phyloP scores from a whole-genome alignment of 2,329 filamentous ascomycete genomes.

The Fusarium domesticum region DNA sequence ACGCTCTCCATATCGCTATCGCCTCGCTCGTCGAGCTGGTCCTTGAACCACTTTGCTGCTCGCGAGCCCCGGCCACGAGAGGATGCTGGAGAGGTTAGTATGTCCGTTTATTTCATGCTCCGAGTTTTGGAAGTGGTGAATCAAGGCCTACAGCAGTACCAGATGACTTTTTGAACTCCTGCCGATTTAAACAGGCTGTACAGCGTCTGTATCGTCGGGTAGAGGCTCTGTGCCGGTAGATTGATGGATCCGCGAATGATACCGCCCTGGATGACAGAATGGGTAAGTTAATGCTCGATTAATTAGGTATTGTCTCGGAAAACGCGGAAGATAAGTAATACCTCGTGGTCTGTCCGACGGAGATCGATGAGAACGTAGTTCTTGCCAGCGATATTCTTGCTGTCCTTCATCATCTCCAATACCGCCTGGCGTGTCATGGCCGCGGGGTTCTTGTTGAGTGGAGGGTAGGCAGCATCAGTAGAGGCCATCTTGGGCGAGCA shows the following conservation, averaged over 20 bases:
- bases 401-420: conserved; percentile 33
- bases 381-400: conserved; percentile 24
- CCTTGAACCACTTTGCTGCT: conserved; percentile 54
- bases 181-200: conserved; percentile 43
- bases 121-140: background rate
- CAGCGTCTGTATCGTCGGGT: conserved; percentile 40
- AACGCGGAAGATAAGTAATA: background rate
- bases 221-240: conserved; percentile 47
- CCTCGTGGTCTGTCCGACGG: conserved; percentile 40
- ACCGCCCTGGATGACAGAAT: conserved; percentile 46
- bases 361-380: conserved; percentile 45
- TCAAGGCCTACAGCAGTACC: conserved; percentile 45
- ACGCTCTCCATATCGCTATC: conserved; percentile 46
- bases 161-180: conserved; percentile 41
- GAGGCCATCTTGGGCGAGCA: background rate
- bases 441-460: conserved; percentile 26
- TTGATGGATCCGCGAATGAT: conserved; percentile 54
- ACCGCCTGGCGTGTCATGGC: conserved; percentile 34
- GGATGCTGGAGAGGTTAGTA: conserved; percentile 48
- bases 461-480: conserved; percentile 38
- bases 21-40: conserved; percentile 43
- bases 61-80: conserved; percentile 52
- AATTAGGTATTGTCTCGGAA: background rate
- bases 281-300: background rate
- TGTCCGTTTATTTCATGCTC: background rate